Evolutionary conservation across 2,329 filamentous ascomycete genomes (phyloP), one percentile per base, ranked within the genome.

Genomic region (Lizonia empirigonia): DNA sequence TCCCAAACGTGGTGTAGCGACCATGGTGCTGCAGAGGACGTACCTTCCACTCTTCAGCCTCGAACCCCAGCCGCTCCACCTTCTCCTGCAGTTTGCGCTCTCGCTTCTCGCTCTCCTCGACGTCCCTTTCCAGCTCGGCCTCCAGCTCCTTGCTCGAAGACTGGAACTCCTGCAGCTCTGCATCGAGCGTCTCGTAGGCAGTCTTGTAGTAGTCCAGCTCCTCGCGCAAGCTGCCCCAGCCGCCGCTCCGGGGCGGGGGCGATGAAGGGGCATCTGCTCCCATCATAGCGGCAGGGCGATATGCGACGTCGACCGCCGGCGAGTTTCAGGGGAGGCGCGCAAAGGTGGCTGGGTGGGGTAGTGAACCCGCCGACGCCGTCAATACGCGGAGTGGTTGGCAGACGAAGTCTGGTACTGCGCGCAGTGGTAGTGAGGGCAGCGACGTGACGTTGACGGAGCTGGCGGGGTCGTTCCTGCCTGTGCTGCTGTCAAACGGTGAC

Each of bases 31-130:
- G 15, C 16, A 29, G 26, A 1, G 15, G 20, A 70, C 83, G 74
- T 78, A 93, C 91, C 86, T 97, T 97, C 94, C 94, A 99, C 76
- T 99, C 94, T 51, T 97, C 91, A 0, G 94, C 92, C 74, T 97
- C 92, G 69, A 91, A 99, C 40, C 83, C 85, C 57, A 96, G 75
- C 29, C 81, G 83, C 74, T 97, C 93, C 1, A 90, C 88, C 78
- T 93, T 96, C 73, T 96, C 88, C 72, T 92, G 87, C 63, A 97
- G 76, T 59, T 86, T 80, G 58, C 91, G 84, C 77, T 97, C 93
- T 65, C 91, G 85, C 78, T 96, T 96, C 80, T 99, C 94, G 35
- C 92, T 92, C 35, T 90, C 88, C 66, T 97, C 93, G 50, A 99
- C 87, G 72, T 99, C 94, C 78, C 92, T 95, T 76, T 99, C 94